Evolutionary conservation across 164 flowering plant genomes (phyloP), one percentile per base, ranked within the genome.

Genomic region (Saururus chinensis): DNA sequence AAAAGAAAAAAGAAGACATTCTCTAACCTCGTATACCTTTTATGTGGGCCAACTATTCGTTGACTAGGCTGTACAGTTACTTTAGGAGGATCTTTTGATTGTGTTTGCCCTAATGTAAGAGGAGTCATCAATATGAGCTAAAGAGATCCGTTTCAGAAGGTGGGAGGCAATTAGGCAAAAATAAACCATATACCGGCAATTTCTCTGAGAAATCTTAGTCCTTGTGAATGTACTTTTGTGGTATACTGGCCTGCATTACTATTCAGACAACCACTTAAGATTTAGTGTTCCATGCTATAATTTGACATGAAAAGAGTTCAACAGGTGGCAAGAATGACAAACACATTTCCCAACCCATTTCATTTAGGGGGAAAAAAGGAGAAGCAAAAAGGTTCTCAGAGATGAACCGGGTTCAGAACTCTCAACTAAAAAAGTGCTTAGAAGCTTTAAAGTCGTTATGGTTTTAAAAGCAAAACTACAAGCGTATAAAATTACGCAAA

Each of bases 211-310:
- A 89, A 81, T 63, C 95, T 74, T 71, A 86, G 78, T 74, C 98
- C 98, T 73, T 89, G 96, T 53, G 97, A 92, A 67, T 77, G 76
- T 40, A 69, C 24, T 65, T 79, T 86, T 25, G 89, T 83, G 60
- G 95, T 84, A 68, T 86, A 93, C 70, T 56, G 82, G 64, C 78
- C 84, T 58, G 89, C 93, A 57, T 82, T 81, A 52, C 96, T 92
- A 80, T 67, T 61, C 41, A 70, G 37, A 30, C 17, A 45, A 45
- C 2, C 7, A 45, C 2, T 12, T 45, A 45, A 17, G 11, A 45
- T 45, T 45, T 45, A 45, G 49, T 45, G 49, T 45, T 45, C 13
- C 14, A 45, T 8, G 17, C 14, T 12, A 45, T 45, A 20, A 19
- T 53, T 20, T 23, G 25, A 20, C 25, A 53, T 20, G 0, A 0